A percentile compares a stretch with the other conserved stretches of the same genome.
phyloP scores from a whole-genome alignment of 345 rosid genomes.

The Cardamine occulta region DNA sequence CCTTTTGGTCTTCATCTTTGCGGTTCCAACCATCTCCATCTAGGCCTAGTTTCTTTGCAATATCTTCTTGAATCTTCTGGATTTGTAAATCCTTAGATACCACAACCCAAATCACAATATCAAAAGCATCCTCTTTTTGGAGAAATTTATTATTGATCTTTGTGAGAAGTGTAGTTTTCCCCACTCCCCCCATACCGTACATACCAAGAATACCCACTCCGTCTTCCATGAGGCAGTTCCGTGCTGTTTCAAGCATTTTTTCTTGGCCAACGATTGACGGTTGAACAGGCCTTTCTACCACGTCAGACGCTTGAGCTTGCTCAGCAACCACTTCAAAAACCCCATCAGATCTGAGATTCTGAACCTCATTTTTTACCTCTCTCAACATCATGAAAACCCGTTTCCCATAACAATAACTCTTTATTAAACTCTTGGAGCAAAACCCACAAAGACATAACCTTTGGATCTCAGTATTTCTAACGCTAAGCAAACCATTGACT shows the following conservation, averaged over 20 bases:
- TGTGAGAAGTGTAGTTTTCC: neutral
- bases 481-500: neutral
- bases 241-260: neutral
- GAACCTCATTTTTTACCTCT: too few species aligned
- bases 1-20: neutral
- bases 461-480: neutral
- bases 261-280: conserved; percentile 17
- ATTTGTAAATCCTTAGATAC: neutral
- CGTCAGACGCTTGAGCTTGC: neutral
- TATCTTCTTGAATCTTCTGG: neutral
- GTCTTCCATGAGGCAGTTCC: conserved; percentile 20
- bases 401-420: conserved; percentile 16
- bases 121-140: neutral
- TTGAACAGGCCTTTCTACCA: neutral
- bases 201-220: neutral
- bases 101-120: neutral
- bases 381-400: neutral
- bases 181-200: neutral
- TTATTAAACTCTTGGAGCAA: neutral
- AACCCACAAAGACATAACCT: conserved; percentile 13
- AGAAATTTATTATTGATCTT: too few species aligned
- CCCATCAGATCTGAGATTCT: neutral
- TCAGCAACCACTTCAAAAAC: conserved; percentile 19
- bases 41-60: too few species aligned
- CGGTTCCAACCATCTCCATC: too few species aligned